These are phyloP conservation scores for Colletotrichum somersetense DNA, from an alignment of 2,329 filamentous ascomycete genomes.

Conservation along the genomic window DNA sequence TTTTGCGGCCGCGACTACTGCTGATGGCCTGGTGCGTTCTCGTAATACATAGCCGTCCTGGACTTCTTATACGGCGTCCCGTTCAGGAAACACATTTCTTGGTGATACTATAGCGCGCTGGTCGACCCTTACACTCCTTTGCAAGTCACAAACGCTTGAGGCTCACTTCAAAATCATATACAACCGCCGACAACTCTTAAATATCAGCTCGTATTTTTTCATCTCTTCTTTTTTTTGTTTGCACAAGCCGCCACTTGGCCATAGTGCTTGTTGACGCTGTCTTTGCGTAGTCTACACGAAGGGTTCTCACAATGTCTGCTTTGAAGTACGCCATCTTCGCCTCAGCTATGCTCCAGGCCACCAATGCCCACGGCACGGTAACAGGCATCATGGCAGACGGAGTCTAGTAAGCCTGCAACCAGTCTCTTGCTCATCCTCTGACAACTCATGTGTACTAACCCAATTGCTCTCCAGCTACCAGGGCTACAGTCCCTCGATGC, in stretches of 20 bases:
- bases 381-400: constrained; percentile 36
- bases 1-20: neutral
- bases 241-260: neutral
- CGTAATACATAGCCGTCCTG: constrained; percentile 9
- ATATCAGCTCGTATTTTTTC: neutral
- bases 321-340: constrained; percentile 30
- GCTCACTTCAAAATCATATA: constrained; percentile 4
- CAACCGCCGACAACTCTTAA: constrained; percentile 14
- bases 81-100: constrained; percentile 29
- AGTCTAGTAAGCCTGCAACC: constrained; percentile 27
- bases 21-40: neutral
- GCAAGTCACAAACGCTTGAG: neutral
- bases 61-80: neutral
- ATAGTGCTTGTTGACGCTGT: neutral
- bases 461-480: constrained; percentile 22
- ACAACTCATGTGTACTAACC: constrained; percentile 9
- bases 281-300: neutral
- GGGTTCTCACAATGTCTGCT: constrained; percentile 16
- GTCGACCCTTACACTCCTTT: constrained; percentile 32
- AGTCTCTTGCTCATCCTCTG: neutral
- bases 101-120: constrained; percentile 30
- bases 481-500: constrained; percentile 39
- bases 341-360: constrained; percentile 14
- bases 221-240: neutral
- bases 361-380: constrained; percentile 34